phyloP scores from a whole-genome alignment of 2,329 filamentous ascomycete species.

The Anisogramma anomala region DNA sequence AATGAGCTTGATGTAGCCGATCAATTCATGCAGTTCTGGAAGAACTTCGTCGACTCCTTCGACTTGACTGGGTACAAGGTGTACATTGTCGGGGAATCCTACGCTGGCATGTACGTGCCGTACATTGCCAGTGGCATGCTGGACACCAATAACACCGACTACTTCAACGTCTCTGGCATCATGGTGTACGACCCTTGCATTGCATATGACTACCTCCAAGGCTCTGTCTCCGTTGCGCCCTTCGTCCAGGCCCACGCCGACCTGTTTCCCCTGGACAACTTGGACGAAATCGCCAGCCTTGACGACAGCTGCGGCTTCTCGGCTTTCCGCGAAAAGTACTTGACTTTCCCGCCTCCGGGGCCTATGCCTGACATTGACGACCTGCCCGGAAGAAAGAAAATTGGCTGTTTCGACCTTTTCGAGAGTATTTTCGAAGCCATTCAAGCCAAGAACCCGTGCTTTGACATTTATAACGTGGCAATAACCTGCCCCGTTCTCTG shows the following conservation, averaged over 20 bases:
- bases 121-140: slow-evolving; percentile 62
- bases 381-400: slow-evolving; percentile 27
- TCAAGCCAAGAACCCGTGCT: slow-evolving; percentile 59
- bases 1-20: slow-evolving; percentile 55
- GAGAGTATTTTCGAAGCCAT: slow-evolving; percentile 43
- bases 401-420: slow-evolving; percentile 46
- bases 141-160: slow-evolving; percentile 47
- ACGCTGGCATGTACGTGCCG: slow-evolving; percentile 56
- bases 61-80: slow-evolving; percentile 55
- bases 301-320: slow-evolving; percentile 51
- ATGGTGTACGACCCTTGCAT: slow-evolving; percentile 63
- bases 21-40: slow-evolving; percentile 68
- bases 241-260: slow-evolving; percentile 45
- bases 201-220: slow-evolving; percentile 35
- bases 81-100: slow-evolving; percentile 64
- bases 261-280: slow-evolving; percentile 53
- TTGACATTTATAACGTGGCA: slow-evolving; percentile 63
- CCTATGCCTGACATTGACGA: slow-evolving; percentile 36
- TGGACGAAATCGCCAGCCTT: slow-evolving; percentile 36
- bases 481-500: slow-evolving; percentile 59
- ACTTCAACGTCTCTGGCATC: slow-evolving; percentile 56
- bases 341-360: slow-evolving; percentile 57
- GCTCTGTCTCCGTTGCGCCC: slow-evolving; percentile 38
- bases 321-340: slow-evolving; percentile 46
- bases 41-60: slow-evolving; percentile 65